Evolutionary conservation across 2,329 filamentous ascomycete genomes (phyloP), one percentile per base, ranked within the genome.

Genomic region (Aspergillus unguis): DNA sequence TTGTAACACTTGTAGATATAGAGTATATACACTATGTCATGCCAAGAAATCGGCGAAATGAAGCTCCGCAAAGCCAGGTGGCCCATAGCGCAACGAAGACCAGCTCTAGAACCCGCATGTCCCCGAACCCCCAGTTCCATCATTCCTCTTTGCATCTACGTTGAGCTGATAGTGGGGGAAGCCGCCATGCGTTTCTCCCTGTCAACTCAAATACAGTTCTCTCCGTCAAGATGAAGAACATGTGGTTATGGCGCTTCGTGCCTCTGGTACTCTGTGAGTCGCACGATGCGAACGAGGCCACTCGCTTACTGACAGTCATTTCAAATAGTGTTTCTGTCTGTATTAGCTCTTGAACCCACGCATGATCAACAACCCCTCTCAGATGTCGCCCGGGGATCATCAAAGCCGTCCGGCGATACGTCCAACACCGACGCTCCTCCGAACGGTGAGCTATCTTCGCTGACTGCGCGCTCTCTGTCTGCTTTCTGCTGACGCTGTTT

Each of bases 41-140:
- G 37, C 37, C 43, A 48, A 47, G 55, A 54, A 53, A 27, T 68
- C 65, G 67, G 67, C 55, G 60, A 63, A 69, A 70, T 64, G 60
- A 67, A 69, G 58, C 65, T 68, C 67, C 67, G 66, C 65, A 56
- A 61, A 61, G 67, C 65, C 67, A 71, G 67, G 68, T 71, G 68
- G 67, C 67, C 67, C n/a, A 32, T 61, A 61, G 56, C 51, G 47
- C n/a, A 33, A 17, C 11, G 38, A 41, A 25, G 37, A 41, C 23
- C 35, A 47, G 55, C 49, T 46, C 26, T 36, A 44, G 27, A 51
- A 23, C 11, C 17, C 36, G 17, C 36, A 46, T 47, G 28, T 46
- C 35, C 26, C 23, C 32, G 33, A 42, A 28, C 26, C 23, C 11
- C 35, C 26, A 41, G n/a, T 32, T 32, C 28, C 27, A 38, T 44